phyloP scores from a whole-genome alignment of 2,329 filamentous ascomycete species.

The Ustulina deusta region DNA sequence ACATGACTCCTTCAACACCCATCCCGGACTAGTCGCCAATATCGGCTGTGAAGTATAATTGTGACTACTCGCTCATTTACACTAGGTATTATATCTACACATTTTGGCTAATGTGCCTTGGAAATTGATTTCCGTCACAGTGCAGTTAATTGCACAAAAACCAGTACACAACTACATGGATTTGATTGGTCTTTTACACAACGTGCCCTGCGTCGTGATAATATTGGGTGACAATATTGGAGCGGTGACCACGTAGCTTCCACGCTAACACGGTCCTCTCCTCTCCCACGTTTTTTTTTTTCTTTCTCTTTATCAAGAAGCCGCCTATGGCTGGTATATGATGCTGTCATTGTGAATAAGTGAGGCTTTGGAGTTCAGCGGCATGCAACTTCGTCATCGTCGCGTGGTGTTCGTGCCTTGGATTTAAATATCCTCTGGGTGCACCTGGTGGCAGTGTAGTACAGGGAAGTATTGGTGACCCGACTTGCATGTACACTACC shows the following conservation, averaged over 20 bases:
- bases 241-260: slow-evolving; percentile 18
- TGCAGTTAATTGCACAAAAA: slow-evolving; percentile 5
- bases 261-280: not conserved
- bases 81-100: not conserved
- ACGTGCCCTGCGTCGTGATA: slow-evolving; percentile 1
- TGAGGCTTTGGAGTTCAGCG: not conserved
- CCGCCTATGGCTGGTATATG: not conserved
- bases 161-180: not conserved
- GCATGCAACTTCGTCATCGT: slow-evolving; percentile 21
- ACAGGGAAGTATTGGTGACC: too few relatives aligned
- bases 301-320: not conserved
- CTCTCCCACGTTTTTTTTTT: too few relatives aligned
- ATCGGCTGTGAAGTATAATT: too few relatives aligned
- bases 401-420: slow-evolving; percentile 9
- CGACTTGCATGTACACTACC: not conserved
- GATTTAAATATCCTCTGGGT: not conserved
- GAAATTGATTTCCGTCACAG: slow-evolving; percentile 26
- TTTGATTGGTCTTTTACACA: slow-evolving; percentile 7
- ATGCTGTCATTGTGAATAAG: slow-evolving; percentile 18
- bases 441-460: too few relatives aligned
- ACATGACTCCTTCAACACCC: not conserved
- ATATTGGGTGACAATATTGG: slow-evolving; percentile 14
- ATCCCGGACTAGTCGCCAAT: not conserved
- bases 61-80: too few relatives aligned
- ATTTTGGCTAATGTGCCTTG: slow-evolving; percentile 25